Evolutionary conservation across 345 rosid genomes (phyloP), one percentile per base, ranked within the genome.

Genomic region (Adansonia digitata): DNA sequence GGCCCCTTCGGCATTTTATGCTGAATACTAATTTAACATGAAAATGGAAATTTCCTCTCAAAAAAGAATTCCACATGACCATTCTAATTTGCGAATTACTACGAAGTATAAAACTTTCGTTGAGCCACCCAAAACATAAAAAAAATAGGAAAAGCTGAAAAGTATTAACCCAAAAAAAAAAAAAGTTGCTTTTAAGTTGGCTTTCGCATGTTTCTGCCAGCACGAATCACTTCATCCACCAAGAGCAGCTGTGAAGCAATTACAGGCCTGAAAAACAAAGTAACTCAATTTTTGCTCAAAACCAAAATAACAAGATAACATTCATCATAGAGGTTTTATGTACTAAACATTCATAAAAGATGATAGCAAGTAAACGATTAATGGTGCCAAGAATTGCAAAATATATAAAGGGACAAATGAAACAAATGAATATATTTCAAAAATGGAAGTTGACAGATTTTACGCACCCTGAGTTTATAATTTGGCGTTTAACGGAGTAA

Each of bases 161-260:
- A n/a, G n/a, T n/a, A n/a, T n/a, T n/a, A n/a, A n/a, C n/a, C n/a
- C n/a, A n/a, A n/a, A n/a, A n/a, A n/a, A n/a, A n/a, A n/a, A n/a
- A n/a, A n/a, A n/a, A n/a, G n/a, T n/a, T n/a, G n/a, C n/a, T n/a
- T n/a, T n/a, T 37, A 92, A 80, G 74, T 88, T 77, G 98, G 98
- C 86, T 92, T 94, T 86, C 97, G 84, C 98, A 94, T 94, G 77
- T 94, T 94, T 39, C 97, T 92, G 42, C 97, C 97, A 49, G 97
- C 98, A 5, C 98, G 91, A 56, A 94, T 94, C 59, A 94, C 98
- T 85, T 94, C 98, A 80, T 94, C 98, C 40, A 94, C 98, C 89
- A 89, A 84, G 6, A 94, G 91, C 84, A 94, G 82, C 84, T 94
- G 98, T 7, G 98, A 94, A 7, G 96, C 91, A 64, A 92, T 94